A percentile compares a stretch with the other conserved stretches of the same genome.
phyloP scores from a whole-genome alignment of 2,329 filamentous ascomycete species.

The Ophiostoma australiae region DNA sequence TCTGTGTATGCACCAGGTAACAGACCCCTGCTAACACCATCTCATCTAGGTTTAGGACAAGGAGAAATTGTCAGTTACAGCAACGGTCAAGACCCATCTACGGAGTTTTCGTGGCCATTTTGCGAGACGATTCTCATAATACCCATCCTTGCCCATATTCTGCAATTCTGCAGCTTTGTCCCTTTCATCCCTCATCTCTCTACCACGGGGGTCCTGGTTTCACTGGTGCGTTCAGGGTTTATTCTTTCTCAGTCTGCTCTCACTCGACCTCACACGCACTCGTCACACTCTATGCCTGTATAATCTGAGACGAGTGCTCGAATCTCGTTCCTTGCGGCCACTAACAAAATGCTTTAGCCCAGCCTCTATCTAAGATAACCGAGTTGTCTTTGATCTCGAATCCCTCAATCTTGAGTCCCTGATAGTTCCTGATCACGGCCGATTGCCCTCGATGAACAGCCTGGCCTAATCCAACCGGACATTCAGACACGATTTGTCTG shows the following conservation, averaged over 20 bases:
- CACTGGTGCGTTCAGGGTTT: slow-evolving; percentile 1
- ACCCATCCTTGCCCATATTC: slow-evolving; percentile 8
- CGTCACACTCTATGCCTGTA: neutral
- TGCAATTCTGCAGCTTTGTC: neutral
- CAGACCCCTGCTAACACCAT: slow-evolving; percentile 15
- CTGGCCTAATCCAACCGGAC: slow-evolving; percentile 16
- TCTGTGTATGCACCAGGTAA: neutral
- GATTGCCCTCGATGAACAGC: slow-evolving; percentile 22
- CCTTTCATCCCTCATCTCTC: neutral
- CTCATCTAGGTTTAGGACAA: neutral
- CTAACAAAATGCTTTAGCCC: slow-evolving; percentile 11
- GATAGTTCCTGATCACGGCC: neutral
- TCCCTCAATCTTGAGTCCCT: neutral
- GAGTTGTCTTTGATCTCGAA: slow-evolving; percentile 12
- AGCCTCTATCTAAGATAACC: slow-evolving; percentile 4
- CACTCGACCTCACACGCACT: neutral
- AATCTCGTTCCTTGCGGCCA: neutral
- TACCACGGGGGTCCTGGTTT: neutral
- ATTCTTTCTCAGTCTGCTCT: neutral
- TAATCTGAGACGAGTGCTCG: slow-evolving; percentile 6
- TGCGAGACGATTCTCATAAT: slow-evolving; percentile 1
- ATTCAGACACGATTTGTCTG: slow-evolving; percentile 17
- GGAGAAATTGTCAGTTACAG: slow-evolving; percentile 5
- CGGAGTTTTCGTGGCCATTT: neutral
- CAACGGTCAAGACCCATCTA: neutral